Conservation (phyloP, 2,329 filamentous ascomycete genomes). For the Colletotrichum sp. region DNA sequence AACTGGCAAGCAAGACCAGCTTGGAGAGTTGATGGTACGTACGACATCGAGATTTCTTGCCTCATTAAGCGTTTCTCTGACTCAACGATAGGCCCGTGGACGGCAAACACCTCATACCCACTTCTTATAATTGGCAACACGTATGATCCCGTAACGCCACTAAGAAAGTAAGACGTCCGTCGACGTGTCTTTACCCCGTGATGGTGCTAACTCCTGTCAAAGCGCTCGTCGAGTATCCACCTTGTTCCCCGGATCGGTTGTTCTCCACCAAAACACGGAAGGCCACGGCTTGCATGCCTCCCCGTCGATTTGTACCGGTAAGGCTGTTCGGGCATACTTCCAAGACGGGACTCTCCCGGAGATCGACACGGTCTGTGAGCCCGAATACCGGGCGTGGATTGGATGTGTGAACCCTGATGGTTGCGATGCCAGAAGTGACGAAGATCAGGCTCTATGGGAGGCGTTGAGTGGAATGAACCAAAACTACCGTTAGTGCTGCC, state of each 20-base stretch:
- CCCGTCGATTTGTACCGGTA: background rate
- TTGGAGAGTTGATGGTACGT: slow-evolving; percentile 8
- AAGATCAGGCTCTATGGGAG: background rate
- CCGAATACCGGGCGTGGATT: background rate
- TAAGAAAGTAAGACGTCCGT: background rate
- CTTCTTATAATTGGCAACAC: slow-evolving; percentile 35
- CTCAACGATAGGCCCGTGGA: background rate
- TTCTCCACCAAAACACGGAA: background rate
- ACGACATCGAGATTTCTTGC: background rate
- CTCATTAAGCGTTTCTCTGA: background rate
- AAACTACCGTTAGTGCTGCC: background rate
- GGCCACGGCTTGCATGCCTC: background rate
- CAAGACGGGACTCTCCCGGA: background rate
- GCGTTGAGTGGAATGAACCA: background rate
- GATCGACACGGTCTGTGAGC: background rate
- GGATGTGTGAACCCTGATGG: background rate
- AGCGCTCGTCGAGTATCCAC: background rate
- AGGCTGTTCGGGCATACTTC: background rate
- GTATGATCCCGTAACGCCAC: slow-evolving; percentile 26
- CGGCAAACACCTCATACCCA: slow-evolving; percentile 30
- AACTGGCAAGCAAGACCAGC: slow-evolving; percentile 33
- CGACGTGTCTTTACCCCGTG: background rate
- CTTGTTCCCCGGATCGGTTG: background rate
- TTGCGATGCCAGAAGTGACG: background rate
- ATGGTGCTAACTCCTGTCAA: background rate